Conservation (phyloP, 345 rosid species). For the Psidium guajava region DNA sequence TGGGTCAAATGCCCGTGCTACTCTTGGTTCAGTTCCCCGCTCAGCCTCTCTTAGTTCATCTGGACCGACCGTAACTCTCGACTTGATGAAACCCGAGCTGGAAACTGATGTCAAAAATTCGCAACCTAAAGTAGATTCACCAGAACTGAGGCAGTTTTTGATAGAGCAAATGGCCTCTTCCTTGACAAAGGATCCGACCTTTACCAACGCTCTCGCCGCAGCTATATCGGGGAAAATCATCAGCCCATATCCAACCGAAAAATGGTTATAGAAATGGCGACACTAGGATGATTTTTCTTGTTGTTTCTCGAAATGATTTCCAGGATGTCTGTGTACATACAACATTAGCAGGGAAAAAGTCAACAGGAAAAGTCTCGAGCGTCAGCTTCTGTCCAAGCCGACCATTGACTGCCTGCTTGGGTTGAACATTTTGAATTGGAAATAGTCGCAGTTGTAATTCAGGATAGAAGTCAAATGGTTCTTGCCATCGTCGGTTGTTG, state of each 20-base stretch:
- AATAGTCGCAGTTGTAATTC: neutral
- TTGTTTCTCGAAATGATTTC: neutral
- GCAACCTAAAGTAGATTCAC: slow-evolving; percentile 19
- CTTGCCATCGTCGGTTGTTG: neutral
- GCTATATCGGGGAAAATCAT: slow-evolving; percentile 69
- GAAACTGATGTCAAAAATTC: neutral
- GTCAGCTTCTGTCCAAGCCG: neutral
- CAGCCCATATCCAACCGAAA: slow-evolving; percentile 14
- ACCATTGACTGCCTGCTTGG: neutral
- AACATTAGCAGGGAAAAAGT: neutral
- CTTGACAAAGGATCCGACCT: slow-evolving; percentile 72
- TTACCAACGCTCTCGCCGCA: slow-evolving; percentile 79
- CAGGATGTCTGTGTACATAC: neutral
- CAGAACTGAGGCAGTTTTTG: slow-evolving; percentile 47
- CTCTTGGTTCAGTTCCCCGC: slow-evolving; percentile 20
- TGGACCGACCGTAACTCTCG: slow-evolving; percentile 26
- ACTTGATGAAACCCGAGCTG: slow-evolving; percentile 29
- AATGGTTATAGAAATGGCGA: neutral
- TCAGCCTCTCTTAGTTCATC: slow-evolving; percentile 21
- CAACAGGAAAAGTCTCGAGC: neutral
- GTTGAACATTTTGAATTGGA: neutral
- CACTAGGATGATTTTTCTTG: neutral
- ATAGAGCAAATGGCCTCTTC: slow-evolving; percentile 91
- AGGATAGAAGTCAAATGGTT: neutral
- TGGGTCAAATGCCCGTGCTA: slow-evolving; percentile 19